Percentiles rank a stretch among this genome's conserved stretches.
Conservation (phyloP, 2,329 filamentous ascomycete species). For the Dactylellina cionopaga region DNA sequence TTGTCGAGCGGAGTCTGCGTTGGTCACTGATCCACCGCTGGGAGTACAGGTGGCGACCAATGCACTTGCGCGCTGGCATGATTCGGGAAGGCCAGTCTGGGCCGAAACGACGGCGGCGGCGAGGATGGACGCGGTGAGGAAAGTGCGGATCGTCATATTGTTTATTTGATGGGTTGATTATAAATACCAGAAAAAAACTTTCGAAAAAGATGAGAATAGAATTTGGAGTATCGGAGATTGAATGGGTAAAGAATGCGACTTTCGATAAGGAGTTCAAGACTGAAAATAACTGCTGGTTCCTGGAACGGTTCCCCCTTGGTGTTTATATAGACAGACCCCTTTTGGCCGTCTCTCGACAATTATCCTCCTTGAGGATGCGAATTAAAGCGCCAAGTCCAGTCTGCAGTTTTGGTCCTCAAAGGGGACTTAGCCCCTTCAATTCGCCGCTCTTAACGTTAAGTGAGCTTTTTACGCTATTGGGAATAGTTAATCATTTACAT, state of each 20-base stretch:
- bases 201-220: not conserved
- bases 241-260: not conserved
- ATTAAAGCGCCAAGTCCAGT: conserved; percentile 15
- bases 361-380: not conserved
- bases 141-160: conserved; percentile 14
- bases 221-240: not conserved
- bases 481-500: conserved; percentile 5
- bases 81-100: conserved; percentile 14
- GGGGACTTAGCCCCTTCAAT: conserved; percentile 27
- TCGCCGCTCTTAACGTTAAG: conserved; percentile 21
- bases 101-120: conserved; percentile 21
- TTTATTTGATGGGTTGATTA: conserved; percentile 4
- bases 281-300: not conserved
- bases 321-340: conserved; percentile 26
- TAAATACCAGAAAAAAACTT: too few relatives aligned
- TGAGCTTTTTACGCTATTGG: conserved; percentile 24
- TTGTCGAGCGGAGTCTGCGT: not conserved
- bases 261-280: not conserved
- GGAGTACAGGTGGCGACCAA: conserved; percentile 5
- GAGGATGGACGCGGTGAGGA: conserved; percentile 22
- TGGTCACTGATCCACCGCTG: not conserved
- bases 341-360: not conserved
- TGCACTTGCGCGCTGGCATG: not conserved
- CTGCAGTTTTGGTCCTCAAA: conserved; percentile 29
- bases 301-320: conserved; percentile 5